A percentile compares a stretch with the other conserved stretches of the same genome.
phyloP scores from a whole-genome alignment of 2,329 filamentous ascomycete species.

The Talaromyces albobiverticillius region DNA sequence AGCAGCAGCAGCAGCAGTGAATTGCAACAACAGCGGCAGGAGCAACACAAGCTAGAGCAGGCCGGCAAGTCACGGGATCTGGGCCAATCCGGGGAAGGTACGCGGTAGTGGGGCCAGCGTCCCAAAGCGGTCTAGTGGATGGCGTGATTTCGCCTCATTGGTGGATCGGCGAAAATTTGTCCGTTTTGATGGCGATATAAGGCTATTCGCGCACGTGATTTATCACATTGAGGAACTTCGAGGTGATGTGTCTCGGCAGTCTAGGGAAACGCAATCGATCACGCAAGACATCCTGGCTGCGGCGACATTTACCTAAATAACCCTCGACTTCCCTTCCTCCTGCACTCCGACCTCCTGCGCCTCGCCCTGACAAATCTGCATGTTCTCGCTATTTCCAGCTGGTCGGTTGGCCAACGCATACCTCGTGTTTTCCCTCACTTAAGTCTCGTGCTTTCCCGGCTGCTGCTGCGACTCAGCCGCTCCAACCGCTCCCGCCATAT shows the following conservation, averaged over 20 bases:
- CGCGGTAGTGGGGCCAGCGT: not conserved
- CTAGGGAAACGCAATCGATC: no score
- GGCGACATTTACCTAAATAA: constrained; percentile 6
- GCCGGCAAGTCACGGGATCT: not conserved
- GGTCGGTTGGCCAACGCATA: not conserved
- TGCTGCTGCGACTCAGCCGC: not conserved
- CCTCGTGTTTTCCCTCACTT: not conserved
- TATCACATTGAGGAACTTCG: no score
- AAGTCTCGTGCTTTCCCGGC: not conserved
- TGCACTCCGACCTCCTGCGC: no score
- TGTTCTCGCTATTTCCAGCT: not conserved
- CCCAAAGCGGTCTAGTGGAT: not conserved
- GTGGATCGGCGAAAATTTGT: no score
- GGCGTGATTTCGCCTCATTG: not conserved
- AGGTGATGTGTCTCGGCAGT: no score
- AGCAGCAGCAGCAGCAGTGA: no score
- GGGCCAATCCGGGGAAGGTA: constrained; percentile 13
- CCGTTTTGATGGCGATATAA: not conserved
- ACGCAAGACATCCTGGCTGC: constrained; percentile 7
- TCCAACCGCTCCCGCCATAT: not conserved
- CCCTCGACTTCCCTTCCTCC: no score
- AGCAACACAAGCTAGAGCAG: not conserved
- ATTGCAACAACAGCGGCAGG: no score
- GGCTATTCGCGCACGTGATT: not conserved
- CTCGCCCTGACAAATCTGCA: not conserved